Percentiles rank a stretch among this genome's conserved stretches.
Conservation (phyloP, 2,329 filamentous ascomycete species). For the Cytospora paraplurivora region DNA sequence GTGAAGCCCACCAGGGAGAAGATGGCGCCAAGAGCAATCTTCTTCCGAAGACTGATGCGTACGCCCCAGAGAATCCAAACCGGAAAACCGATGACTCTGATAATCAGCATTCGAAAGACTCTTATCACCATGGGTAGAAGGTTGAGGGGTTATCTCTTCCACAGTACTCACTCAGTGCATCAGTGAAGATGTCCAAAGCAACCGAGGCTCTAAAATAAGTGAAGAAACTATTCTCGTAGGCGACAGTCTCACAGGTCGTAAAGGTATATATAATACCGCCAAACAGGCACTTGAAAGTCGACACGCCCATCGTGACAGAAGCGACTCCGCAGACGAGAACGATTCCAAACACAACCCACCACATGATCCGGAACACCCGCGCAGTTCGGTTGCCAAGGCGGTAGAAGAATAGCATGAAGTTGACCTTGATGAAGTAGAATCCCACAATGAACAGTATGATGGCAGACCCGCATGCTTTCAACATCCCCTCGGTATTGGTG, state of each 20-base stretch:
- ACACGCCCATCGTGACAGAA: constrained; percentile 22
- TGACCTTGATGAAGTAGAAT: constrained; percentile 27
- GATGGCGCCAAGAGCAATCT: constrained; percentile 24
- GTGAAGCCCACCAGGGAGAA: constrained; percentile 28
- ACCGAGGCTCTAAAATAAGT: constrained; percentile 27
- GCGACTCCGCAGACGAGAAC: constrained; percentile 22
- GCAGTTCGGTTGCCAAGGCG: constrained; percentile 19
- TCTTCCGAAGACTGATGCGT: constrained; percentile 22
- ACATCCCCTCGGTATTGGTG: constrained; percentile 21
- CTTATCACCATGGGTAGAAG: not conserved
- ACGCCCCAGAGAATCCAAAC: constrained; percentile 28
- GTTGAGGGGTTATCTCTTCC: not conserved
- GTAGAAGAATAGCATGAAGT: constrained; percentile 28
- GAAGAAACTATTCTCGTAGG: constrained; percentile 23
- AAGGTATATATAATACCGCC: constrained; percentile 21
- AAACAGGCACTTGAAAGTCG: constrained; percentile 26
- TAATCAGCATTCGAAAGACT: not conserved
- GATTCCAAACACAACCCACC: constrained; percentile 22
- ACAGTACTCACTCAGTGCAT: constrained; percentile 15
- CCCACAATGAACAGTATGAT: constrained; percentile 26
- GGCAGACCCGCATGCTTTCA: constrained; percentile 22
- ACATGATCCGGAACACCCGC: constrained; percentile 10
- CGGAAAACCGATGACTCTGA: constrained; percentile 26
- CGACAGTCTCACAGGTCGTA: constrained; percentile 16
- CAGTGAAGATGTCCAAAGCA: constrained; percentile 22